Evolutionary conservation across 768 basidiomycete genomes (phyloP), one percentile per base, ranked within the genome.

Genomic region (Hericium coralloides): DNA sequence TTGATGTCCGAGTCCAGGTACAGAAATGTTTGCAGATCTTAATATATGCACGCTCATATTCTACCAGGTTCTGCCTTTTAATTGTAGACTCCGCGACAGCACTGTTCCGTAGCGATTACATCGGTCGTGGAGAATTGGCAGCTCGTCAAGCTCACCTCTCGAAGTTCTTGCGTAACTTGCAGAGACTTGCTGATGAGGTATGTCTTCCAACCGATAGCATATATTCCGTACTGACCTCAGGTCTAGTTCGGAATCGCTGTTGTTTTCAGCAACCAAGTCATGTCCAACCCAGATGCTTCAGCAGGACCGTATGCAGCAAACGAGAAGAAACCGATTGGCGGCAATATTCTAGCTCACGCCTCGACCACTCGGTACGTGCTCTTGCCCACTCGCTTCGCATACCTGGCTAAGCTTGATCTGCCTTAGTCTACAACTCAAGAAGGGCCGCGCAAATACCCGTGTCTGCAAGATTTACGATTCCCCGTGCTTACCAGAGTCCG

Each of bases 281-380:
- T 99, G 82, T 98, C 97, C n/a, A 95, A 85, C 57, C 95, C 97
- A 2, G 97, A 99, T 68, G 93, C 92, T 26, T 83, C 88, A 3
- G 92, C 92, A 50, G 89, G 89, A 12, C 90, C 92, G 18, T 92
- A 91, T 60, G 86, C 86, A 41, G 82, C 82, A 3, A 92, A 97
- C 65, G 89, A 93, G 73, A 95, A 97, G 79, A 99, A 99, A 72
- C 97, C 97, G 15, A 95, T 99, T 55, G 97, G 97, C 49, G 95
- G 95, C 22, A 99, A 99, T 70, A 99, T 99, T 66, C 88, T 99
- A 82, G 97, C 97, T 1, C 97, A 99, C 74, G 97, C 97, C 8
- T 95, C 94, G 1, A 98, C 97, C 17, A 98, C 95, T 49, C 84
- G 95, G 92, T 91, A 61, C 50, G 77, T 49, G 4, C 23, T 52